These are phyloP conservation scores for Bipolaris oryzae DNA, from an alignment of 2,329 filamentous ascomycete genomes.

Conservation along the genomic window DNA sequence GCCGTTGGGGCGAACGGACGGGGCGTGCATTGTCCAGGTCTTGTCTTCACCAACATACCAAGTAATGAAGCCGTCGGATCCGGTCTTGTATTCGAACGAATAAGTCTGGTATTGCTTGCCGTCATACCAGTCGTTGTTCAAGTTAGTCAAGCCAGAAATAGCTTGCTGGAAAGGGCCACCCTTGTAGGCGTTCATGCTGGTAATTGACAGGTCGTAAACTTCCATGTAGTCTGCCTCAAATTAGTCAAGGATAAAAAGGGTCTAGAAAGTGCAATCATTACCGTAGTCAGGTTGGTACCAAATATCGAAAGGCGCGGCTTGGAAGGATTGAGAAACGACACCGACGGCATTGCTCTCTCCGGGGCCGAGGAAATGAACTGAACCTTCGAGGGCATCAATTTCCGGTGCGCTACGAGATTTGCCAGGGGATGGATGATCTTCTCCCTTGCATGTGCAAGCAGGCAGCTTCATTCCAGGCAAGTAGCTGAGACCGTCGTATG, in stretches of 20 bases:
- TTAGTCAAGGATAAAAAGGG: constrained; percentile 17
- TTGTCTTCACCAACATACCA: constrained; percentile 71
- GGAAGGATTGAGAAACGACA: constrained; percentile 68
- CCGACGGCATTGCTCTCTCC: constrained; percentile 61
- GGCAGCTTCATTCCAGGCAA: constrained; percentile 74
- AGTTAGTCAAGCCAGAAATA: constrained; percentile 58
- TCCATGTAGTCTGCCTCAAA: constrained; percentile 62
- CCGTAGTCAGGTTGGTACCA: constrained; percentile 68
- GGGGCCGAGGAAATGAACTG: constrained; percentile 59
- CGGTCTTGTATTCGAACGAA: constrained; percentile 62
- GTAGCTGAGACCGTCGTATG: constrained; percentile 67
- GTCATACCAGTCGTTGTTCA: constrained; percentile 65
- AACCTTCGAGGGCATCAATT: constrained; percentile 76
- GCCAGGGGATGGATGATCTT: constrained; percentile 70
- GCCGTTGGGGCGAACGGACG: constrained; percentile 69
- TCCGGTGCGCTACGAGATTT: constrained; percentile 71
- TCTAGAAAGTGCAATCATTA: constrained; percentile 24
- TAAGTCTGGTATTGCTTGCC: constrained; percentile 62
- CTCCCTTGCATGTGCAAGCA: constrained; percentile 67
- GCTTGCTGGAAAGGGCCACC: constrained; percentile 64
- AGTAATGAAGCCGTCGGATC: constrained; percentile 64
- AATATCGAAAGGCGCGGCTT: constrained; percentile 72
- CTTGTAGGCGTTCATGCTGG: constrained; percentile 60
- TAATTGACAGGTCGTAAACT: constrained; percentile 64
- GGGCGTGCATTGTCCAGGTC: constrained; percentile 67